These are phyloP conservation scores for Lactuca saligna DNA, from an alignment of 129 eudicot species.

Conservation along the genomic window DNA sequence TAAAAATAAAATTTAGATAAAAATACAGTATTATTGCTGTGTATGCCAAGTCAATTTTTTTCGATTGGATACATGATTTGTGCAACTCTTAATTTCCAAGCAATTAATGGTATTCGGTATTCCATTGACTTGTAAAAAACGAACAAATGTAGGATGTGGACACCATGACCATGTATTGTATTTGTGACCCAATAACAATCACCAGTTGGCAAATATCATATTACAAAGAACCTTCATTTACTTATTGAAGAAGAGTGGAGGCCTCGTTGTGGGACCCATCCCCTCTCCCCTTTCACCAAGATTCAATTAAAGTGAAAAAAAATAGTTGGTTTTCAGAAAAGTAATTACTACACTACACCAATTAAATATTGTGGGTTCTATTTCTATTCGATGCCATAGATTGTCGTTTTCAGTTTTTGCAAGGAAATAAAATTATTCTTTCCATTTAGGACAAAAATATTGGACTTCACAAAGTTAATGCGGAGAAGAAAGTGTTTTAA, in stretches of 20 bases:
- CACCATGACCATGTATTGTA: slow-evolving; percentile 11
- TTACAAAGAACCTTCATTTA: slow-evolving; percentile 7
- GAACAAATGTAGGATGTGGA: background rate
- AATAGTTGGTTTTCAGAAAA: background rate
- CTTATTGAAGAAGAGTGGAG: slow-evolving; percentile 22
- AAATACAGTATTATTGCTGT: too few relatives aligned
- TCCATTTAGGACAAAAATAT: background rate
- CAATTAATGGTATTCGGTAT: background rate
- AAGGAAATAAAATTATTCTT: background rate
- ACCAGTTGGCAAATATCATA: slow-evolving; percentile 27
- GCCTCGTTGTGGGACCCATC: slow-evolving; percentile 31
- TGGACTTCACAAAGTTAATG: background rate
- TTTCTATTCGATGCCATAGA: background rate
- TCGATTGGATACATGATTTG: background rate
- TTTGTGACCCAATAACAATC: slow-evolving; percentile 14
- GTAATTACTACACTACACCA: too few relatives aligned
- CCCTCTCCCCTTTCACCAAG: background rate
- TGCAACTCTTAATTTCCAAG: background rate
- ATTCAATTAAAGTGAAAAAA: slow-evolving; percentile 5
- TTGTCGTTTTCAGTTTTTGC: background rate
- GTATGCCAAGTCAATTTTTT: background rate
- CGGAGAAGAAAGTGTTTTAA: background rate
- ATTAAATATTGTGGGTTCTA: background rate
- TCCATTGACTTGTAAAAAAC: background rate
- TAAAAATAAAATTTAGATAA: too few relatives aligned